Evolutionary conservation across 1,139 yeast species (phyloP), one percentile per base, ranked within the genome.

Genomic region (Yamadazyma blattariae): DNA sequence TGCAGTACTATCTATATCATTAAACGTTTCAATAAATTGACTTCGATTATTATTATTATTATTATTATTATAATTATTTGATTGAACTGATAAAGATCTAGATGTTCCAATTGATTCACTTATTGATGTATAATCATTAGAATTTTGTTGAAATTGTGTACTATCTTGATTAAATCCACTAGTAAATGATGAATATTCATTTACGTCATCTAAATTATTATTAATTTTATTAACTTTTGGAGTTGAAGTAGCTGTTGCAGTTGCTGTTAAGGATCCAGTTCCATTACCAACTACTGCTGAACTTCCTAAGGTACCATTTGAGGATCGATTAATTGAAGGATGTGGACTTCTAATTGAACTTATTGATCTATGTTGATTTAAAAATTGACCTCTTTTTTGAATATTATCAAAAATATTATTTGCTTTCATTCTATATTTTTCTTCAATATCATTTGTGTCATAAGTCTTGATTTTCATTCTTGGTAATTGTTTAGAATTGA

Each of bases 381-480:
- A 33, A 24, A 44, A 42, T n/a, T 37, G 47, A 15, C 50, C 70
- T 42, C 61, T 47, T 39, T 58, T 61, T 39, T 67, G 70, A 24
- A 70, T 54, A 41, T 68, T 62, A 25, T 61, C 61, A 44, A 67
- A 69, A 1, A 70, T 49, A 32, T 61, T 56, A 35, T 70, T 58
- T 7, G 74, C 75, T 47, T 68, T 67, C 25, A 53, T 54, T 29
- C 59, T 48, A 41, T 63, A 69, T 34, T 62, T 63, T 34, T 61
- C 59, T 37, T 66, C 68, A 27, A 65, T 58, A 20, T 63, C 46
- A 7, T 60, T 63, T 3, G 55, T 50, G 33, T 55, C 61, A 42
- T 60, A 61, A 33, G 54, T 54, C 34, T 63, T 61, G 29, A 64
- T 60, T 34, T 57, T 63, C 36, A 59, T 40, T 30, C 54, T 57